These are phyloP conservation scores for Durio zibethinus DNA, from an alignment of 345 rosid genomes.

Conservation along the genomic window DNA sequence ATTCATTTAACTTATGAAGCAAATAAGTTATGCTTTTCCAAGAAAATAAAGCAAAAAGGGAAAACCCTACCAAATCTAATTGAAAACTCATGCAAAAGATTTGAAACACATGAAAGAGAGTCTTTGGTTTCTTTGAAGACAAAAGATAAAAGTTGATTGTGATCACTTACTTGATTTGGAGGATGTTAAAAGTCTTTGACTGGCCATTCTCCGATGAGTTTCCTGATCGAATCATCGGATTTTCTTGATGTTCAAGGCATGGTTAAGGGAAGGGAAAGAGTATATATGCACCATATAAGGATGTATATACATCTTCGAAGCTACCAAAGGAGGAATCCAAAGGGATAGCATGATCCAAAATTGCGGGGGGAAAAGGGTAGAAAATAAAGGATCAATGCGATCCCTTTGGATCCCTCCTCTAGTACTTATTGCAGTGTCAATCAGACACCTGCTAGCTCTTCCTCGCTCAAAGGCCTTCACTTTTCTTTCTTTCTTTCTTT, in stretches of 20 bases:
- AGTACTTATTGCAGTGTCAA: constrained; percentile 46
- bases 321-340: constrained; percentile 81
- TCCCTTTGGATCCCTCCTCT: constrained; percentile 99
- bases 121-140: neutral
- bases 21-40: neutral
- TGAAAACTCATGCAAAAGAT: neutral
- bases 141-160: neutral
- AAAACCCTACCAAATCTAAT: constrained; percentile 5
- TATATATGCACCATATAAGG: neutral
- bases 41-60: neutral
- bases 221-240: neutral
- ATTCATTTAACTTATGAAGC: neutral
- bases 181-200: neutral
- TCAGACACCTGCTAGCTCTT: neutral
- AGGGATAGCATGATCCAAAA: constrained; percentile 88
- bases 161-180: constrained; percentile 2
- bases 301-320: constrained; percentile 24
- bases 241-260: neutral
- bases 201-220: neutral
- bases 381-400: constrained; percentile 89
- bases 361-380: neutral
- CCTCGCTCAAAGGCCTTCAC: neutral
- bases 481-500: neutral
- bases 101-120: neutral
- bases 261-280: neutral